Evolutionary conservation across 352 stramenopile genomes (phyloP), one percentile per base, ranked within the genome.

Genomic region (Phytophthora hybrid): DNA sequence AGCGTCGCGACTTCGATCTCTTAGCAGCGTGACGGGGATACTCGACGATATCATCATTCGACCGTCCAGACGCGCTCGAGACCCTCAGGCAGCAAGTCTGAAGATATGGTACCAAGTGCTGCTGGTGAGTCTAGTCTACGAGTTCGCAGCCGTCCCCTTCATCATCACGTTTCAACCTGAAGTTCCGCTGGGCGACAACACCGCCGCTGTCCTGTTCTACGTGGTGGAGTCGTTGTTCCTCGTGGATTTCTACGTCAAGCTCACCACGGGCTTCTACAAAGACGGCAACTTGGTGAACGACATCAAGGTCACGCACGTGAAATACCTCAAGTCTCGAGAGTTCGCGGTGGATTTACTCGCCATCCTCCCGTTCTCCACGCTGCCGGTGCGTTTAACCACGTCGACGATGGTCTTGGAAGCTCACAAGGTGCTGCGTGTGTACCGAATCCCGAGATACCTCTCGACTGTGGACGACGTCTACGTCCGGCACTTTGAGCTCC

Each of bases 261-360:
- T 89, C 5, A 87, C 86, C 69, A 92, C 83, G 0, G 77, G 81
- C 0, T 90, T 74, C 56, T 84, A 89, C 55, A 61, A 88, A 31
- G 76, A 82, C 23, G 83, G 86, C 41, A 79, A 78, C 47, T 29
- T 88, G 1, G 73, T 79, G 18, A 75, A 69, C 19, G 67, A 85
- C 34, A 51, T 63, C 23, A 60, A 29, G 16, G 65, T 74, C 4
- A 63, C 69, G 5, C 73, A 76, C 10, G 66, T 69, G 19, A 84
- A 82, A 31, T 93, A 93, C 37, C 16, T 91, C 51, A 79, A 67
- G n/a, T 92, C 82, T 4, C n/a, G 29, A 7, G 71, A 68, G 4
- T 92, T 93, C 63, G 59, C 74, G 6, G 21, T 85, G 7, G 87
- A 92, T 34, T 29, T 80, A 1, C 4, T 88, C 8, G 66, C 81